These are phyloP conservation scores for Passalora sequoiae DNA, from an alignment of 2,329 filamentous ascomycete species.

Conservation along the genomic window DNA sequence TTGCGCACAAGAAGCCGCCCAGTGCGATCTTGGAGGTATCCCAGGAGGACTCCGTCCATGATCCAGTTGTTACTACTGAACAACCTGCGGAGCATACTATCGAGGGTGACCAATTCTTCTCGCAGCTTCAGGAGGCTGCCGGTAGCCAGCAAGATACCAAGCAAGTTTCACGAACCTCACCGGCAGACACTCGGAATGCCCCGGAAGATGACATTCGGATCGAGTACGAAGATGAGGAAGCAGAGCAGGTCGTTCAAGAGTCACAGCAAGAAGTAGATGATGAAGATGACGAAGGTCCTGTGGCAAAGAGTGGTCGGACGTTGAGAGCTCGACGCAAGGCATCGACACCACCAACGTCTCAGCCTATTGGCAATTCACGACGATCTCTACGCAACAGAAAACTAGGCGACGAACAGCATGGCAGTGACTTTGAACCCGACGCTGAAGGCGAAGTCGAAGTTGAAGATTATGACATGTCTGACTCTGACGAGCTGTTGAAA, in stretches of 20 bases:
- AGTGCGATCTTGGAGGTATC: constrained; percentile 52
- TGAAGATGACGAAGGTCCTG: constrained; percentile 54
- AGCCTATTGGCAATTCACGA: constrained; percentile 36
- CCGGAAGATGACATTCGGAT: constrained; percentile 34
- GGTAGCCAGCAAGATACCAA: constrained; percentile 29
- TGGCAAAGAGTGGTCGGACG: constrained; percentile 44
- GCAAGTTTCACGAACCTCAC: constrained; percentile 26
- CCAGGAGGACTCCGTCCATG: constrained; percentile 44
- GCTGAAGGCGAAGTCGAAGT: constrained; percentile 53
- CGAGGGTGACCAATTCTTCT: constrained; percentile 32
- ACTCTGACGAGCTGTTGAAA: constrained; percentile 44
- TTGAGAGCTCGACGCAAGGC: constrained; percentile 27
- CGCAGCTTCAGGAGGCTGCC: constrained; percentile 25
- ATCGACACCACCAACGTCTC: constrained; percentile 28
- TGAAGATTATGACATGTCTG: constrained; percentile 48
- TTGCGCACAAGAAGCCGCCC: constrained; percentile 40
- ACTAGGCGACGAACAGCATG: constrained; percentile 45
- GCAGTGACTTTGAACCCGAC: constrained; percentile 60
- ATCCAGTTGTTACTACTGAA: constrained; percentile 21
- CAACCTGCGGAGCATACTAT: constrained; percentile 18
- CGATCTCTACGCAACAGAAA: constrained; percentile 41
- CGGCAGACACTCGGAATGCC: constrained; percentile 31
- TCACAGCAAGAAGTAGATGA: constrained; percentile 43
- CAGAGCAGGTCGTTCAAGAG: constrained; percentile 40
- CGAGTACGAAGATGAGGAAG: constrained; percentile 37